Evolutionary conservation across 495 filamentous ascomycete species (phyloP).

Genomic region (Pyrenopolyporus hunteri): DNA sequence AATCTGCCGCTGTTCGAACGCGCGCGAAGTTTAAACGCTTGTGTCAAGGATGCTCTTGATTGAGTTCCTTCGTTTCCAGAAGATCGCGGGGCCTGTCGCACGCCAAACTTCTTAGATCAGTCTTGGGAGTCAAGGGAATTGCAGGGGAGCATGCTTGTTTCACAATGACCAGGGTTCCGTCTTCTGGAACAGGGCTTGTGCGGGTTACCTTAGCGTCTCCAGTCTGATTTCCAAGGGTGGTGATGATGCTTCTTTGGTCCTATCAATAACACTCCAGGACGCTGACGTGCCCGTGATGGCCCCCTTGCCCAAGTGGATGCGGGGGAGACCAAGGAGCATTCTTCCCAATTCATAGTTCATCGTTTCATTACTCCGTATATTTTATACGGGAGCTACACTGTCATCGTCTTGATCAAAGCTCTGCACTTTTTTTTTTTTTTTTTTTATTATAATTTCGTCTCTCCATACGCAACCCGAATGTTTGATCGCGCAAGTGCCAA

Average conservation of each 20-base stretch:
- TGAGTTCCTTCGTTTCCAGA: slow-evolving; percentile 29
- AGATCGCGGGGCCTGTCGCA: slow-evolving; percentile 35
- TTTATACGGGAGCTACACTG: slow-evolving; percentile 22
- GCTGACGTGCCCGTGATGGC: slow-evolving; percentile 39
- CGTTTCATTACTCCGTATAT: slow-evolving; percentile 26
- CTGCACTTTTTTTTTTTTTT: slow-evolving; percentile 10
- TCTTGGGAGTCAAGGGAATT: slow-evolving; percentile 41
- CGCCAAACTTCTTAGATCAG: slow-evolving; percentile 37
- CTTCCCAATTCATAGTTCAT: slow-evolving; percentile 27
- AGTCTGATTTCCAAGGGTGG: slow-evolving; percentile 24
- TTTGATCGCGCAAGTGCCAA: slow-evolving; percentile 39
- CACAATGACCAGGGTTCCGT: slow-evolving; percentile 38
- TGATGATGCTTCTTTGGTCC: slow-evolving; percentile 29
- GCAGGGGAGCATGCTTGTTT: slow-evolving; percentile 43
- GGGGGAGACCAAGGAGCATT: slow-evolving; percentile 29
- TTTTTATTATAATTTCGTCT: no score
- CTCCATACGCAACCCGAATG: slow-evolving; percentile 22
- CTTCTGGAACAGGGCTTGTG: slow-evolving; percentile 42
- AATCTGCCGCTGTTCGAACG: slow-evolving; percentile 10
- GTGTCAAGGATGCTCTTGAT: slow-evolving; percentile 21
- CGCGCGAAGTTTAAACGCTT: slow-evolving; percentile 24
- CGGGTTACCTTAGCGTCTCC: slow-evolving; percentile 38
- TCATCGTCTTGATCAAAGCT: slow-evolving; percentile 26
- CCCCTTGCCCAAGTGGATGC: slow-evolving; percentile 36
- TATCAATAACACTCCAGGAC: slow-evolving; percentile 30